Percentiles rank a stretch among this genome's conserved stretches.
Evolutionary conservation across 2,329 filamentous ascomycete species (phyloP).

Genomic region (Monosporascus sp.): DNA sequence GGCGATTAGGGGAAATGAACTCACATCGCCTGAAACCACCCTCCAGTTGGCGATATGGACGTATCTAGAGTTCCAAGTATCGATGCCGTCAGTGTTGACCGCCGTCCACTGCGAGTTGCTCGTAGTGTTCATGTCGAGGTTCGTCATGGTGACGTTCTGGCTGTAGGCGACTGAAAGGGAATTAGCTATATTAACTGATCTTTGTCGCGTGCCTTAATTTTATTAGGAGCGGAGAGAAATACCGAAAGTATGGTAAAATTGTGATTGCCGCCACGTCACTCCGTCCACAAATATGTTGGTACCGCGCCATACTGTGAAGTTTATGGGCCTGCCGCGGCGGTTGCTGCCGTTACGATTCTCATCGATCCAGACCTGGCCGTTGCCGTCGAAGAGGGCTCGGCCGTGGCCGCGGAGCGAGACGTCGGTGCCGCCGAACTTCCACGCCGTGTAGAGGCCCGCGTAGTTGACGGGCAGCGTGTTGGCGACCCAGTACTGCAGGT

Average conservation of each 20-base stretch:
- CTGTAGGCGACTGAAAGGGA: conserved; percentile 31
- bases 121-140: conserved; percentile 45
- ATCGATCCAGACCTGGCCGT: conserved; percentile 42
- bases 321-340: conserved; percentile 39
- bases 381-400: conserved; percentile 39
- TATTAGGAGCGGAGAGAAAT: no score
- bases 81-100: conserved; percentile 45
- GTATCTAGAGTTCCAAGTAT: conserved; percentile 46
- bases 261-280: conserved; percentile 38
- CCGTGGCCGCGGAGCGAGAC: conserved; percentile 44
- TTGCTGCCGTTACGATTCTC: conserved; percentile 36
- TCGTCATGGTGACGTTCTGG: conserved; percentile 46
- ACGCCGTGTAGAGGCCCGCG: conserved; percentile 44
- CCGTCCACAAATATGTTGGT: conserved; percentile 41
- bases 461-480: conserved; percentile 41
- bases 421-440: conserved; percentile 44
- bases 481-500: conserved; percentile 42
- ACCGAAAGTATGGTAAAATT: conserved; percentile 40
- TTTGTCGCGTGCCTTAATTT: no score
- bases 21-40: conserved; percentile 34
- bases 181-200: no score
- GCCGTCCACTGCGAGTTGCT: conserved; percentile 39
- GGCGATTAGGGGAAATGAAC: conserved; percentile 1
- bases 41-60: conserved; percentile 42
- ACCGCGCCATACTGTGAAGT: conserved; percentile 38